Base-by-base conservation (phyloP, 2,329 filamentous ascomycete species). In the Colletotrichum lentis region DNA sequence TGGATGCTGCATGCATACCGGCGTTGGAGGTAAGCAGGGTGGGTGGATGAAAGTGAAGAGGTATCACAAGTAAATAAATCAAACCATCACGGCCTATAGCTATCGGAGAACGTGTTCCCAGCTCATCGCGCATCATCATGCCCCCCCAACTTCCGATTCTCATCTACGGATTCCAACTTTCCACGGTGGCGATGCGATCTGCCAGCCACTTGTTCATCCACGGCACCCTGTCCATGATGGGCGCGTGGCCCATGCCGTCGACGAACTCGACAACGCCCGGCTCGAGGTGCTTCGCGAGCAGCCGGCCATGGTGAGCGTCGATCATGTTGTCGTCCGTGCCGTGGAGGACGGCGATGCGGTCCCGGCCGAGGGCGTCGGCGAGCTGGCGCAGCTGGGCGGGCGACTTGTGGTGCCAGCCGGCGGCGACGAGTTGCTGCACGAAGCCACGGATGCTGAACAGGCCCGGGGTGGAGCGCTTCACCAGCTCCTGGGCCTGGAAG, bases 281-380 rank as follows among this genome's bases (percentile, higher is more conserved):
- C 71, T 82, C 69, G 31, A 97, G 74, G 52, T 86, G 85, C 58
- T 87, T 82, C 65, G 91, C 87, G 71, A 97, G 78, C 77, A 90
- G 86, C 74, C 87, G 80, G 0, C 88, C 93, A 75, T 96, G 91
- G 6, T 84, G 84, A 55, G 90, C 83, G 5, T 86, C 87, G 72
- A 97, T 90, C 91, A 97, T 94, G n/a, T 83, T 82, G 78, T 97
- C 94, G 11, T 79, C 79, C 0, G 85, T 89, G 8, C 94, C 94
- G 77, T 97, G 93, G 72, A 95, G 77, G 5, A 97, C 86, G 73
- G 92, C 78, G 71, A 97, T 94, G 39, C 93, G 82, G 71, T 90
- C 86, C 61, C 91, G 84, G 0, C 92, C 92, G 1, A 97, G 85
- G 35, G 77, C 79, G 72, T 93, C 88, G 0, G 85, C 91, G 70